These are phyloP conservation scores for Hylodesmum podocarpum DNA, from an alignment of 306 rosid species.

Conservation along the genomic window DNA sequence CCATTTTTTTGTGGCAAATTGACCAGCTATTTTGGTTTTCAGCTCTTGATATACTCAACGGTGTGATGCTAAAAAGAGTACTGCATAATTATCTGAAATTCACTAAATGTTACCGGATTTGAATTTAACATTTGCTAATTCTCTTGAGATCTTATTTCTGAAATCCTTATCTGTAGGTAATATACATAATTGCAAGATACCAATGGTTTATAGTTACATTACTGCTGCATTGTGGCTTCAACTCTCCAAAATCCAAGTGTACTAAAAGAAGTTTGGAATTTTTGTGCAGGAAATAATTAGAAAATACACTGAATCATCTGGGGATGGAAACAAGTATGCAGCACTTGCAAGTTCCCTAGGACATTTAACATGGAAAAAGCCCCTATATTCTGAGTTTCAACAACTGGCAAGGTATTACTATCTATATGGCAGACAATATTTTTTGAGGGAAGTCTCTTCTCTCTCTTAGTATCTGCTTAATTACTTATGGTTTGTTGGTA, in stretches of 20 bases:
- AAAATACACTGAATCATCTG: slow-evolving; percentile 64
- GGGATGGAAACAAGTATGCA: slow-evolving; percentile 67
- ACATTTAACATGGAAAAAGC: slow-evolving; percentile 77
- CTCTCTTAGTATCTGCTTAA: background rate
- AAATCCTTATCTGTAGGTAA: background rate
- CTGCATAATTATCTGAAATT: background rate
- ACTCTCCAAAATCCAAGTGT: background rate
- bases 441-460: slow-evolving; percentile 5
- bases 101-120: background rate
- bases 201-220: background rate
- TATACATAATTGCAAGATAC: background rate
- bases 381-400: slow-evolving; percentile 71
- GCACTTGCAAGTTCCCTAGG: slow-evolving; percentile 88
- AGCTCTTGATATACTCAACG: background rate
- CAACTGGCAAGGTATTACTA: slow-evolving; percentile 71
- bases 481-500: slow-evolving; percentile 21
- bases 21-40: slow-evolving; percentile 1
- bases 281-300: slow-evolving; percentile 64
- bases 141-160: background rate
- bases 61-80: background rate
- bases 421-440: background rate
- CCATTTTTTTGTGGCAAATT: background rate
- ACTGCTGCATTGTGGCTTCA: background rate
- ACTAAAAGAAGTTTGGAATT: slow-evolving; percentile 15
- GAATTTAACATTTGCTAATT: background rate